A percentile compares a stretch with the other conserved stretches of the same genome.
phyloP scores from a whole-genome alignment of 83 land plant genomes.

The Picea abies region DNA sequence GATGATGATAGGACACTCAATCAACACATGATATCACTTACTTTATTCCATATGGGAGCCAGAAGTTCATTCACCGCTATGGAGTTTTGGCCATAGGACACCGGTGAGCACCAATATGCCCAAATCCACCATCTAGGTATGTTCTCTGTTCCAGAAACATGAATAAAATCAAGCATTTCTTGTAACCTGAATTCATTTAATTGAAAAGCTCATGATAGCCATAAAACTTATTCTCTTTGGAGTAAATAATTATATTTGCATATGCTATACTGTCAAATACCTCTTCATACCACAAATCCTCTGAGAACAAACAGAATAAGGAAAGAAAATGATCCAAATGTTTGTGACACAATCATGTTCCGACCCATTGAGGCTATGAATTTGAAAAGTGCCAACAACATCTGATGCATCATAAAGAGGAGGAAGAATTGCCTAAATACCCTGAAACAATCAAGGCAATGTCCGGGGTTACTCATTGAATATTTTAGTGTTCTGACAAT shows the following conservation, averaged over 20 bases:
- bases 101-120: slow-evolving; percentile 80
- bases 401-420: slow-evolving; percentile 65
- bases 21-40: slow-evolving; percentile 15
- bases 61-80: slow-evolving; percentile 73
- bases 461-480: background rate
- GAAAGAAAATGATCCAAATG: slow-evolving; percentile 59
- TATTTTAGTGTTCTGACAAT: background rate
- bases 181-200: no score
- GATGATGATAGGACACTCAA: background rate
- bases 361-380: slow-evolving; percentile 54
- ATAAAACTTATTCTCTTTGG: no score
- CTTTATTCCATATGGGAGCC: slow-evolving; percentile 63
- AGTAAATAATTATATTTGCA: no score
- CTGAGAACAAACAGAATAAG: slow-evolving; percentile 63
- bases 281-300: slow-evolving; percentile 78
- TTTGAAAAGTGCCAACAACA: slow-evolving; percentile 74
- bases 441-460: slow-evolving; percentile 26
- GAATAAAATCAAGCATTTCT: no score
- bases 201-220: no score
- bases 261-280: slow-evolving; percentile 27
- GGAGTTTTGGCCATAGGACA: slow-evolving; percentile 74
- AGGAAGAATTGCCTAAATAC: slow-evolving; percentile 64
- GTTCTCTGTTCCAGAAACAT: slow-evolving; percentile 33
- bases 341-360: slow-evolving; percentile 61
- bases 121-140: slow-evolving; percentile 67